phyloP scores from a whole-genome alignment of 1,139 yeast species.

The Nakaseomyces glabratus region DNA sequence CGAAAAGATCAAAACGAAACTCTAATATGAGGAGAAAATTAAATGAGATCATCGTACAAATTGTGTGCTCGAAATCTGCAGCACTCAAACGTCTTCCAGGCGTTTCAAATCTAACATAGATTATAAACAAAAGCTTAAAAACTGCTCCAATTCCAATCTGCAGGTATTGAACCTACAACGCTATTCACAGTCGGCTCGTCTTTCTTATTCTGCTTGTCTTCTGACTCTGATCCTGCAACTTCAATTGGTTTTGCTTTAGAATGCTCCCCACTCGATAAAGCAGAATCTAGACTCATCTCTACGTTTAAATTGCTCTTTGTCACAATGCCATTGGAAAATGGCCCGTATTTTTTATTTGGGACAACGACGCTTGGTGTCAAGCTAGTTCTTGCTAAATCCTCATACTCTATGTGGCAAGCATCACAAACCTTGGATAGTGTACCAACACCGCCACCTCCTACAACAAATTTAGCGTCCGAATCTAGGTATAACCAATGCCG shows the following conservation, averaged over 20 bases:
- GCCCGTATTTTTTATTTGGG: neutral
- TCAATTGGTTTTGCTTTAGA: slow-evolving; percentile 4
- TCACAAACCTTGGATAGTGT: slow-evolving; percentile 73
- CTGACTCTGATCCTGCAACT: neutral
- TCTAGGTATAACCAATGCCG: slow-evolving; percentile 47
- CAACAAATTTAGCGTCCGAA: slow-evolving; percentile 59
- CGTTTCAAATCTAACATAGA: no score
- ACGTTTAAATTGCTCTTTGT: neutral
- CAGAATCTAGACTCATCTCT: slow-evolving; percentile 8
- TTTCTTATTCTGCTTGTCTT: slow-evolving; percentile 8
- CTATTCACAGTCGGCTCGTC: slow-evolving; percentile 17
- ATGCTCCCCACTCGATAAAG: slow-evolving; percentile 5
- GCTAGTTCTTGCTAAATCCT: slow-evolving; percentile 36
- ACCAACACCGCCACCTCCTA: slow-evolving; percentile 55
- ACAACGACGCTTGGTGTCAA: slow-evolving; percentile 19
- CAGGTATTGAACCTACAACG: slow-evolving; percentile 51
- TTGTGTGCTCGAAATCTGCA: no score
- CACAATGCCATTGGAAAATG: neutral
- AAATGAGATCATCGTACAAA: no score
- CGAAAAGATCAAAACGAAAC: no score
- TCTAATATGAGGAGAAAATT: no score
- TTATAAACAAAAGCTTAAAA: no score
- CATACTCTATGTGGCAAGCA: slow-evolving; percentile 62
- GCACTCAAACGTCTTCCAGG: no score
- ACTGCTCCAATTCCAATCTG: slow-evolving; percentile 76